These are phyloP conservation scores for Stenocarpella maydis DNA, from an alignment of 2,329 filamentous ascomycete species.

Conservation along the genomic window DNA sequence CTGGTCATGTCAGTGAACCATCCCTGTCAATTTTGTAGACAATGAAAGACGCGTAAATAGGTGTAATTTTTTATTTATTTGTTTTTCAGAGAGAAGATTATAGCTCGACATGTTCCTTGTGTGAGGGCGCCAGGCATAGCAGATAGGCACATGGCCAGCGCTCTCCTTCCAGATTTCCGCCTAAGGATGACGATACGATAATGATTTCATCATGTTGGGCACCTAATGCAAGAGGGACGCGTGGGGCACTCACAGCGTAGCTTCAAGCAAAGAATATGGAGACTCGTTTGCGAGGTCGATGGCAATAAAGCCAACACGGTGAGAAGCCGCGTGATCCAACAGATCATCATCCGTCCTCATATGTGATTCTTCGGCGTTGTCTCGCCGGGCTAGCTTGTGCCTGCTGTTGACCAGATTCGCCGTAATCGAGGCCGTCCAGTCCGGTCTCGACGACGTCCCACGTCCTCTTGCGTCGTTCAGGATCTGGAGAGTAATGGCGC, in stretches of 20 bases:
- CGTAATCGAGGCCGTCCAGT: slow-evolving; percentile 68
- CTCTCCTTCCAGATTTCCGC: slow-evolving; percentile 64
- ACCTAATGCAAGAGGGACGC: not conserved
- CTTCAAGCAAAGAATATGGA: not conserved
- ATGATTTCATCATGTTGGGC: slow-evolving; percentile 78
- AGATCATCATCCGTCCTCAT: slow-evolving; percentile 50
- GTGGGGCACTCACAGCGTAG: slow-evolving; percentile 27
- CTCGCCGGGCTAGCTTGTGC: slow-evolving; percentile 41
- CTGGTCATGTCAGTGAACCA: not conserved
- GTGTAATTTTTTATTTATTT: not conserved
- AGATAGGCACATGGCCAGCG: slow-evolving; percentile 42
- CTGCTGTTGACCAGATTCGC: slow-evolving; percentile 49
- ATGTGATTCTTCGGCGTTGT: slow-evolving; percentile 56
- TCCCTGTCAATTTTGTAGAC: not conserved
- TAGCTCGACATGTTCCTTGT: slow-evolving; percentile 49
- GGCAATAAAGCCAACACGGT: not conserved
- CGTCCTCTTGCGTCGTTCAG: slow-evolving; percentile 70
- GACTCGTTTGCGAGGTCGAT: not conserved
- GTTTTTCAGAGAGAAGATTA: slow-evolving; percentile 63
- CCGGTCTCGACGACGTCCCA: slow-evolving; percentile 72
- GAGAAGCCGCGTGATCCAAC: not conserved
- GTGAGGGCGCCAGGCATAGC: slow-evolving; percentile 37
- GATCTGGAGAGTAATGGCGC: slow-evolving; percentile 58
- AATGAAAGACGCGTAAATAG: not conserved
- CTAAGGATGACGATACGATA: slow-evolving; percentile 96